Evolutionary conservation across 192 early-diverging fungal species (phyloP).

Genomic region (Rhizophagus clarus): DNA sequence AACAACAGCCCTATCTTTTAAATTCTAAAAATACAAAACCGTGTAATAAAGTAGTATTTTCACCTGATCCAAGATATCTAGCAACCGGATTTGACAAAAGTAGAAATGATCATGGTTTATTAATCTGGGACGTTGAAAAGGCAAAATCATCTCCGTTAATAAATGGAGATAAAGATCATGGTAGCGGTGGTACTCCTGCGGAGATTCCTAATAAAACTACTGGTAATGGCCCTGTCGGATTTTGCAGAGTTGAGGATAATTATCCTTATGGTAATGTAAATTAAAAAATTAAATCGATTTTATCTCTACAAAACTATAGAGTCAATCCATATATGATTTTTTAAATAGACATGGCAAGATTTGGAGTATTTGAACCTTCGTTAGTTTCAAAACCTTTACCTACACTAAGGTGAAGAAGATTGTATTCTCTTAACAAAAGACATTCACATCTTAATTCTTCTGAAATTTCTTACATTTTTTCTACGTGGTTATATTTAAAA

Average conservation of each 20-base stretch:
- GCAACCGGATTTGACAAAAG: slow-evolving; percentile 76
- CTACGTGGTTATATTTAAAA: not conserved
- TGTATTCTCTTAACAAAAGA: not conserved
- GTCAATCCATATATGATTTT: not conserved
- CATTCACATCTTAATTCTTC: not conserved
- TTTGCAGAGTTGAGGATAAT: not conserved
- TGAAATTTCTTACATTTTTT: not conserved
- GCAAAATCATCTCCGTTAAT: not conserved
- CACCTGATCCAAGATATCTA: slow-evolving; percentile 59
- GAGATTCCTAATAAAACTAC: slow-evolving; percentile 5
- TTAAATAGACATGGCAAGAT: slow-evolving; percentile 8
- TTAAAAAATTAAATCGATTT: not conserved
- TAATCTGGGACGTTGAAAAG: slow-evolving; percentile 76
- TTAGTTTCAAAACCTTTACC: slow-evolving; percentile 1
- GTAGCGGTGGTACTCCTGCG: not conserved
- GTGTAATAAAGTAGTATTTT: slow-evolving; percentile 77
- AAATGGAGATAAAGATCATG: slow-evolving; percentile 3
- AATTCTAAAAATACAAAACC: slow-evolving; percentile 56
- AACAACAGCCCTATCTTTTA: slow-evolving; percentile 46
- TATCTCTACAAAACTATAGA: not conserved
- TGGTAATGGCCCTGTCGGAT: not conserved
- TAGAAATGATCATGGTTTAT: slow-evolving; percentile 67
- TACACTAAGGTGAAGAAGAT: not conserved
- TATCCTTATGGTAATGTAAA: not conserved
- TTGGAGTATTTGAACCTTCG: not conserved